Evolutionary conservation across 2,329 filamentous ascomycete genomes (phyloP), one percentile per base, ranked within the genome.

Genomic region (Colletotrichum phormii): DNA sequence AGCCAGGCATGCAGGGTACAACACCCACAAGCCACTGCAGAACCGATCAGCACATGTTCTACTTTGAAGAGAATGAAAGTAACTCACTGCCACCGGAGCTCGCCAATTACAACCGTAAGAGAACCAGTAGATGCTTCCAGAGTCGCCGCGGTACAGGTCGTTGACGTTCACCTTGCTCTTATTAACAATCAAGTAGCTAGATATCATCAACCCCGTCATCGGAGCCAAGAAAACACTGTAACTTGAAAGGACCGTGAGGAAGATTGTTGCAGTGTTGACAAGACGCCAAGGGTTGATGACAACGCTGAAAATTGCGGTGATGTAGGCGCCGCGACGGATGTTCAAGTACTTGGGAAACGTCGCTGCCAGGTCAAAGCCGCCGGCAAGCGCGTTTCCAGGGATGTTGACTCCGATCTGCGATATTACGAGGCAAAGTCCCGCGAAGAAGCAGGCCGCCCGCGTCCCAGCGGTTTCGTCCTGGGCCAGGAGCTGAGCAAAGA

Each of bases 131-230:
- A 84, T 78, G 63, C 81, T 80, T 1, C 71, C 66, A 3, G 74
- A 62, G 49, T 80, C 75, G 5, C 77, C 80, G 35, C 77, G 75
- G 68, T 80, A 84, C 31, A 84, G 71, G 54, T 82, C 80, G 24
- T 82, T 80, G 1, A 84, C 75, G 35, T 82, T 81, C 46, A 83
- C 46, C 77, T 82, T 83, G 51, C 74, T 74, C 63, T 76, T 79
- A 12, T 79, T 77, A 35, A 84, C 79, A 5, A 83, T 1, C 5
- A 81, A 64, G 37, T 83, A 85, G 68, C 77, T 78, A 5, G 81
- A 77, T 3, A 81, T 80, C 82, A 84, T 83, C 51, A 85, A 68
- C 8, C 84, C 84, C 5, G 80, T 82, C 80, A 84, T 82, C 3
- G 82, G 82, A 1, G 80, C 81, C 3, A 84, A 75, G 61, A 84